phyloP scores from a whole-genome alignment of 345 rosid species.

The Salix dunnii region DNA sequence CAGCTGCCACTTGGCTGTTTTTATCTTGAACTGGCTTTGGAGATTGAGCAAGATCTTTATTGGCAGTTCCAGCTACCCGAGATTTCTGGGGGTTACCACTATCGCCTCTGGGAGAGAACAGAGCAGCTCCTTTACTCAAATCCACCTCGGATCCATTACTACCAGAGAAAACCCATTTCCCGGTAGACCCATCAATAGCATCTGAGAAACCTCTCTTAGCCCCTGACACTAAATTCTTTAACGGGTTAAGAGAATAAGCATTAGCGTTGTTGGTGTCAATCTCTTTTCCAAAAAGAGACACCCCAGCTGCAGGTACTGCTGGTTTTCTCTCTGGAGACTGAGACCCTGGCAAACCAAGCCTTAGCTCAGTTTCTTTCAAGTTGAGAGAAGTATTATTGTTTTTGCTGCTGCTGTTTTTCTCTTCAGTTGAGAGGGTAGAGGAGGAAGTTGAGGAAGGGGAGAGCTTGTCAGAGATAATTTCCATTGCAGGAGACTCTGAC shows the following conservation, averaged over 20 bases:
- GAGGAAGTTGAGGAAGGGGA: constrained; percentile 38
- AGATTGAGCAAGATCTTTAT: constrained; percentile 36
- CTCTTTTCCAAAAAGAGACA: constrained; percentile 56
- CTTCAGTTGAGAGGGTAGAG: constrained; percentile 25
- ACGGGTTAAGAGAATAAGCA: constrained; percentile 29
- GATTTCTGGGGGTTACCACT: constrained; percentile 27
- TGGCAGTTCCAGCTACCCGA: constrained; percentile 13
- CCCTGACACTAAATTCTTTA: constrained; percentile 49
- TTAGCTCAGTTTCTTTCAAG: constrained; percentile 60
- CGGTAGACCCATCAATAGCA: constrained; percentile 44
- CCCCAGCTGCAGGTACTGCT: constrained; percentile 20
- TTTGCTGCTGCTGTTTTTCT: constrained; percentile 9
- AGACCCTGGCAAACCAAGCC: constrained; percentile 72
- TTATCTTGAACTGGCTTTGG: constrained; percentile 37
- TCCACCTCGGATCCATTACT: constrained; percentile 42
- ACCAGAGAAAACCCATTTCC: constrained; percentile 46
- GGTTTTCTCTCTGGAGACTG: constrained; percentile 51
- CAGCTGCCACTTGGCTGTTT: constrained; percentile 27
- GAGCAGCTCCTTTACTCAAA: constrained; percentile 33
- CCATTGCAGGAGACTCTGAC: constrained; percentile 43
- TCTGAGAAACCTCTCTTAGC: constrained; percentile 69
- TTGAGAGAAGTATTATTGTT: constrained; percentile 28
- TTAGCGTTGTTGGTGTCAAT: constrained; percentile 29
- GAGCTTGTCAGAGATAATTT: constrained; percentile 35
- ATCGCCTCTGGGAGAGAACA: constrained; percentile 43